Evolutionary conservation across 306 rosid species (phyloP).

Genomic region (Argentina anserina): DNA sequence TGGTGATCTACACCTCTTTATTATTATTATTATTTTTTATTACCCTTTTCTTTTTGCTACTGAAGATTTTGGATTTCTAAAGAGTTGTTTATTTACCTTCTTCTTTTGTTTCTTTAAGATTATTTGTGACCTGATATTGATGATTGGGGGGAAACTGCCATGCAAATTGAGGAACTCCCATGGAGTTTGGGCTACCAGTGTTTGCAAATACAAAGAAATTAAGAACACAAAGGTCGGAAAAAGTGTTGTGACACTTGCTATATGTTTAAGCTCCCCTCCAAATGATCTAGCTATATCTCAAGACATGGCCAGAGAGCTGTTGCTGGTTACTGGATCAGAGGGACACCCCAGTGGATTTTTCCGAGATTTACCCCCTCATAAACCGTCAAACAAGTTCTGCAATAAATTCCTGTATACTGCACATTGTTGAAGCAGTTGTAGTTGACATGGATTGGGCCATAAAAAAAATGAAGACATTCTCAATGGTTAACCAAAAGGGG

Average conservation of each 20-base stretch:
- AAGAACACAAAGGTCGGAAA: slow-evolving; percentile 27
- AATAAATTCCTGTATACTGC: slow-evolving; percentile 27
- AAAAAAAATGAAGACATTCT: slow-evolving; percentile 29
- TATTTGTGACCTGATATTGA: slow-evolving; percentile 31
- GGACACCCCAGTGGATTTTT: slow-evolving; percentile 17
- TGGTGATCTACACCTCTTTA: background rate
- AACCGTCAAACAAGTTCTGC: slow-evolving; percentile 23
- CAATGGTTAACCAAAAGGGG: slow-evolving; percentile 8
- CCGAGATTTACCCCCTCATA: slow-evolving; percentile 30
- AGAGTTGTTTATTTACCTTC: no score
- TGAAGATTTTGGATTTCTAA: no score
- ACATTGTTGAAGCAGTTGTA: slow-evolving; percentile 25
- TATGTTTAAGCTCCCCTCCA: slow-evolving; percentile 33
- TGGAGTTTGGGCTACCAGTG: slow-evolving; percentile 38
- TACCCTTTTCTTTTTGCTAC: background rate
- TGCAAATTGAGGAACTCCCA: slow-evolving; percentile 22
- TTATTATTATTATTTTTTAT: no score
- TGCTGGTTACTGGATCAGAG: slow-evolving; percentile 36
- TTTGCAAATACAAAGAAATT: slow-evolving; percentile 30
- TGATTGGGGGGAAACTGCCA: slow-evolving; percentile 30
- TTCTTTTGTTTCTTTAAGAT: slow-evolving; percentile 29
- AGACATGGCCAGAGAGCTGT: slow-evolving; percentile 32
- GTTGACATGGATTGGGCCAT: slow-evolving; percentile 40
- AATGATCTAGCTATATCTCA: slow-evolving; percentile 28
- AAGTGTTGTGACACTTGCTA: slow-evolving; percentile 29